Evolutionary conservation across 768 basidiomycete genomes (phyloP).

Genomic region (Trametes punicea): DNA sequence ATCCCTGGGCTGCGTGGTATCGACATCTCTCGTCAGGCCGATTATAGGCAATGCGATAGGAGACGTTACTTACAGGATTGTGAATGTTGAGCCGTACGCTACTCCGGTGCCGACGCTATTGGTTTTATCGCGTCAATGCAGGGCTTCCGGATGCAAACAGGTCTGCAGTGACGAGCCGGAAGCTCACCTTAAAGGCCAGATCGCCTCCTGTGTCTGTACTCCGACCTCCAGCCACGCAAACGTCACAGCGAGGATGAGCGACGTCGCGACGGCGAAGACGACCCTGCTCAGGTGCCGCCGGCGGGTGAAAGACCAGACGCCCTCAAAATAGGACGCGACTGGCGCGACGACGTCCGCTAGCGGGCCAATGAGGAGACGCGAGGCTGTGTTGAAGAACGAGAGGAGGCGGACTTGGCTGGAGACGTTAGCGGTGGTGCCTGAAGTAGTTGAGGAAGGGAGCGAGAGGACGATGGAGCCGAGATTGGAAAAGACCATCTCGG

Average conservation of each 20-base stretch:
- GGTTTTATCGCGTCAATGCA: too few species aligned
- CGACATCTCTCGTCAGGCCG: background rate
- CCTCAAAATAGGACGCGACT: constrained; percentile 41
- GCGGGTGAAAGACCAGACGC: constrained; percentile 35
- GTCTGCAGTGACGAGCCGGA: background rate
- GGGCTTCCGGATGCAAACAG: background rate
- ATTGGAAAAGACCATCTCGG: constrained; percentile 82
- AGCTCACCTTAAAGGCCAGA: constrained; percentile 75
- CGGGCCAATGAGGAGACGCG: constrained; percentile 64
- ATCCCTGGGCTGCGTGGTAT: constrained; percentile 55
- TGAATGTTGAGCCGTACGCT: constrained; percentile 69
- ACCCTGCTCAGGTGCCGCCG: constrained; percentile 61
- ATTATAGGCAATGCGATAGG: background rate
- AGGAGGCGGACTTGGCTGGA: constrained; percentile 67
- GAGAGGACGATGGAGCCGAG: constrained; percentile 74
- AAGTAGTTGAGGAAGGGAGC: constrained; percentile 37
- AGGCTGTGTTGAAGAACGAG: constrained; percentile 67
- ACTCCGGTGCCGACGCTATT: constrained; percentile 61
- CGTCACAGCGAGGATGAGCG: constrained; percentile 45
- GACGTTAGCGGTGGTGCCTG: constrained; percentile 24
- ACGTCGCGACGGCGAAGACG: constrained; percentile 51
- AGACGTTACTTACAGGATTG: constrained; percentile 55
- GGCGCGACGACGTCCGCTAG: constrained; percentile 75
- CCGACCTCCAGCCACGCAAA: constrained; percentile 54
- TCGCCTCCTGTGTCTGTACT: constrained; percentile 43